These are phyloP conservation scores for Chytridiales sp. DNA, from an alignment of 371 early-diverging fungal species.

Conservation along the genomic window DNA sequence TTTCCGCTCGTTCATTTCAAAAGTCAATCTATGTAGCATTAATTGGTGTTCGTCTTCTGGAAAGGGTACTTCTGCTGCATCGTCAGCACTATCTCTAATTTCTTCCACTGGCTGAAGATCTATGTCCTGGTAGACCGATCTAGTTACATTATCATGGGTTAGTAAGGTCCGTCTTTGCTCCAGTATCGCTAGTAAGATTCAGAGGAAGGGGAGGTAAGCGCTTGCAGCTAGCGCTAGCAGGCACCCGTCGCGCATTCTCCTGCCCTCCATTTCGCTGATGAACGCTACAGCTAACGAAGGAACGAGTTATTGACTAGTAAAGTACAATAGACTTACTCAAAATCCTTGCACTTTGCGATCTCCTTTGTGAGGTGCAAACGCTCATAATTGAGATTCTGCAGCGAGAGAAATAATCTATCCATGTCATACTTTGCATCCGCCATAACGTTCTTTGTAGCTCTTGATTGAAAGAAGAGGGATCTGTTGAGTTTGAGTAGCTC, in stretches of 20 bases:
- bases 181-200: no score
- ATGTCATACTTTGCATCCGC: conserved; percentile 31
- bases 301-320: neutral
- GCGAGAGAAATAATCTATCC: conserved; percentile 24
- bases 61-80: conserved; percentile 4
- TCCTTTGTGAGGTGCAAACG: conserved; percentile 30
- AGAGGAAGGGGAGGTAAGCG: no score
- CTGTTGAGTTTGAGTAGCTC: conserved; percentile 33
- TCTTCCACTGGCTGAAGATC: conserved; percentile 23
- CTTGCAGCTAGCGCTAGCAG: no score
- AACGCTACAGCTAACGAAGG: no score
- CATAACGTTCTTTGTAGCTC: conserved; percentile 19
- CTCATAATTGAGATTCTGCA: conserved; percentile 43
- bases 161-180: no score
- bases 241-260: no score
- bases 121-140: conserved; percentile 35
- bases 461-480: conserved; percentile 13
- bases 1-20: conserved; percentile 31
- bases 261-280: no score
- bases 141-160: no score
- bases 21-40: conserved; percentile 33
- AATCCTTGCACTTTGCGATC: conserved; percentile 37
- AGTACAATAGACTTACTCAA: conserved; percentile 24
- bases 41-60: conserved; percentile 27
- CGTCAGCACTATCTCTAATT: neutral